Conservation (phyloP, 2,329 filamentous ascomycete species). For the Fusarium sarcochroum region DNA sequence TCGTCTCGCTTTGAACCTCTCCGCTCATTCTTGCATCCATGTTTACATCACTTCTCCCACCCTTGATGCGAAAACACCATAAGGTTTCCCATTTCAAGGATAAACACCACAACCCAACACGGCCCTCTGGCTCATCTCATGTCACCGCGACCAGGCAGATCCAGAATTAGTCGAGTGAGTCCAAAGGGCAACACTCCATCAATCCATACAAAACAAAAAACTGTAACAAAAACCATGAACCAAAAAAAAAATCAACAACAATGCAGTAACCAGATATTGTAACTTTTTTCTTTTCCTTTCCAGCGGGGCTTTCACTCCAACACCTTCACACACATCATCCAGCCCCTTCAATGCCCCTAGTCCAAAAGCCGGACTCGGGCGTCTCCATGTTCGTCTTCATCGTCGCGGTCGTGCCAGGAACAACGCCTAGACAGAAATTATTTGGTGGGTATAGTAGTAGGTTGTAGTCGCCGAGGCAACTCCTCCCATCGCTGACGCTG, state of each 20-base stretch:
- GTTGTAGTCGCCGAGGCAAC: slow-evolving; percentile 56
- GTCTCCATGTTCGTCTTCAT: slow-evolving; percentile 46
- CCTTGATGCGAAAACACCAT: slow-evolving; percentile 2
- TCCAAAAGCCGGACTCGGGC: slow-evolving; percentile 39
- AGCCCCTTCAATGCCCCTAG: slow-evolving; percentile 35
- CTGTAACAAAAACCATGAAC: slow-evolving; percentile 32
- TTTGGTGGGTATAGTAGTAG: slow-evolving; percentile 58
- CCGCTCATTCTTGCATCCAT: slow-evolving; percentile 32
- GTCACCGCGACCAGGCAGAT: slow-evolving; percentile 46
- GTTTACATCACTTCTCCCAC: slow-evolving; percentile 15
- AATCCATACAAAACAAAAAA: slow-evolving; percentile 25
- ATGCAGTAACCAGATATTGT: slow-evolving; percentile 43
- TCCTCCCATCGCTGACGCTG: slow-evolving; percentile 50
- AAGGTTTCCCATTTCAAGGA: not conserved
- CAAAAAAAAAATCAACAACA: slow-evolving; percentile 37
- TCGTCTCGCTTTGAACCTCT: slow-evolving; percentile 22
- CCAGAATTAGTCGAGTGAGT: slow-evolving; percentile 45
- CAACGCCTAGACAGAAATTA: slow-evolving; percentile 57
- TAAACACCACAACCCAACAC: slow-evolving; percentile 21
- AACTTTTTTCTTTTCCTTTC: slow-evolving; percentile 51
- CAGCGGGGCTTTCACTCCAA: slow-evolving; percentile 32
- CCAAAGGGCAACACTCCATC: slow-evolving; percentile 23
- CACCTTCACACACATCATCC: slow-evolving; percentile 35
- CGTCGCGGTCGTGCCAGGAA: slow-evolving; percentile 53
- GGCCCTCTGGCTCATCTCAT: slow-evolving; percentile 25